These are phyloP conservation scores for Ceratobasidium sp. DNA, from an alignment of 1,284 basidiomycete genomes.

Conservation along the genomic window DNA sequence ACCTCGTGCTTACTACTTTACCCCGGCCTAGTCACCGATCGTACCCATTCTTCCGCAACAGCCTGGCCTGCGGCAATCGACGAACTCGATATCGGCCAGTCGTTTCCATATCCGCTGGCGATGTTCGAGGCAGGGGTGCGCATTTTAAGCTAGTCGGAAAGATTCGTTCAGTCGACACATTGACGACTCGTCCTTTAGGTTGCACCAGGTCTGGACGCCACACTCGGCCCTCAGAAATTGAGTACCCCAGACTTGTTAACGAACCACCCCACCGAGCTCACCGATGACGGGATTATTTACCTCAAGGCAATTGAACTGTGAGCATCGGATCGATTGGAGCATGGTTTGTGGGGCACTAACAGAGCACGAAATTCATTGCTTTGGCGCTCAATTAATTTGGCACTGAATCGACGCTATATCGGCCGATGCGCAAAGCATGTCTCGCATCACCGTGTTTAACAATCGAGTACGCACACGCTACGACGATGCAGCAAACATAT, in stretches of 20 bases:
- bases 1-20: background rate
- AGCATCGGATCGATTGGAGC: constrained; percentile 6
- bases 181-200: constrained; percentile 1
- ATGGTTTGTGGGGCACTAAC: constrained; percentile 8
- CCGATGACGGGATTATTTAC: constrained; percentile 38
- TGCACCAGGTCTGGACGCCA: background rate
- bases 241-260: constrained; percentile 32
- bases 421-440: constrained; percentile 11
- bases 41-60: constrained; percentile 36
- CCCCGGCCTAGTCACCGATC: constrained; percentile 25
- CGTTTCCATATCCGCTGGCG: constrained; percentile 34
- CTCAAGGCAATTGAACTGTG: constrained; percentile 39
- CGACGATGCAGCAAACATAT: constrained; percentile 30
- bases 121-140: constrained; percentile 37
- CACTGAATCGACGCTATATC: background rate
- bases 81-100: constrained; percentile 39
- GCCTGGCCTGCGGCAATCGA: constrained; percentile 39
- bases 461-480: constrained; percentile 41
- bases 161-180: background rate
- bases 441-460: constrained; percentile 39
- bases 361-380: background rate
- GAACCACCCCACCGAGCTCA: constrained; percentile 34
- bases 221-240: constrained; percentile 4
- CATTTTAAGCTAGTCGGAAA: background rate
- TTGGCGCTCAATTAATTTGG: constrained; percentile 2